Conservation (phyloP, 176 grass and related monocot genomes). For the Calamus simplicifolius region DNA sequence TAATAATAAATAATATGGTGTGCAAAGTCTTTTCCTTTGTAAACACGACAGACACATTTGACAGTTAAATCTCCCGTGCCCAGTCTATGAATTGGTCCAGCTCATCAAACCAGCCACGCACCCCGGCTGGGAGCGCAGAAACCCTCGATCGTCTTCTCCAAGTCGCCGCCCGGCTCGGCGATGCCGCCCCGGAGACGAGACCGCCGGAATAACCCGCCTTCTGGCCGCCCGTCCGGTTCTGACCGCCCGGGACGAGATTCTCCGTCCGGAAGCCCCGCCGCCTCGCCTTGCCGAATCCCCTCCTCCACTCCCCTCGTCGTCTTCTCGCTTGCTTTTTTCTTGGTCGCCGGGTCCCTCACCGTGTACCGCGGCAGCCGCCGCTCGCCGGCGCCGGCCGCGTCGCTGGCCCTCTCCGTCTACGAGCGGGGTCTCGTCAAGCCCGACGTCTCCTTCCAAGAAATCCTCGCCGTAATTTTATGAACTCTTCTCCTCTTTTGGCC, state of each 20-base stretch:
- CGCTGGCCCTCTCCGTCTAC: constrained; percentile 36
- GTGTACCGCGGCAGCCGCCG: constrained; percentile 36
- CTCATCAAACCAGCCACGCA: no score
- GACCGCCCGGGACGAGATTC: neutral
- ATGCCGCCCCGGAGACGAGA: constrained; percentile 67
- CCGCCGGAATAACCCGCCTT: constrained; percentile 30
- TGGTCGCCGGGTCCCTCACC: constrained; percentile 22
- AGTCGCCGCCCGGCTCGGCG: neutral
- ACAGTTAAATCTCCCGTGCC: no score
- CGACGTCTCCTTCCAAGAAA: constrained; percentile 41
- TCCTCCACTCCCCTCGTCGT: constrained; percentile 13
- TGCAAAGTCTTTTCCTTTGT: no score
- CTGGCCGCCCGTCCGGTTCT: constrained; percentile 14
- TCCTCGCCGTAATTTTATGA: constrained; percentile 45
- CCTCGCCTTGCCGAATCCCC: neutral
- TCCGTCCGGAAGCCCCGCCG: neutral
- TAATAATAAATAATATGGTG: no score
- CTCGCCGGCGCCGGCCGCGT: neutral
- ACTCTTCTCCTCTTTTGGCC: neutral
- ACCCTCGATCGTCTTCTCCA: no score
- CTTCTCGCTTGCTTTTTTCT: constrained; percentile 21
- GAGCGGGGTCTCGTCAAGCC: constrained; percentile 62
- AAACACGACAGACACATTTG: no score
- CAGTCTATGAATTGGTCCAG: no score
- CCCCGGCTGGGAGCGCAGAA: no score